Base-by-base conservation (phyloP, 2,329 filamentous ascomycete genomes). In the Lomentospora prolificans region DNA sequence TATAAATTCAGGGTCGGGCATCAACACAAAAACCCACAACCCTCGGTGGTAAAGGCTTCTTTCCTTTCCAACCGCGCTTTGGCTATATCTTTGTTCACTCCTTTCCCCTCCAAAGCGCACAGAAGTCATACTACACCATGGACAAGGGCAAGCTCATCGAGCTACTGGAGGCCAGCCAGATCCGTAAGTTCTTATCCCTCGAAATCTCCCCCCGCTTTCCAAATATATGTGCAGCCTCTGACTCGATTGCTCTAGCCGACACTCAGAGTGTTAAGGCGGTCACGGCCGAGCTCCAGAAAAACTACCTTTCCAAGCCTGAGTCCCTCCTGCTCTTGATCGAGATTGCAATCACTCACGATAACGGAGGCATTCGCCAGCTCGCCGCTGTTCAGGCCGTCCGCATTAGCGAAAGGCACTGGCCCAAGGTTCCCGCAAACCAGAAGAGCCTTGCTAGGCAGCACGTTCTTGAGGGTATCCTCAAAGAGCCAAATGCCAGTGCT, bases 371-470 rank as follows among this genome's bases (percentile, higher is more conserved):
- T 56, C 87, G 90, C 66, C 94, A 97, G 77, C 81, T 95, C 61
- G 90, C 94, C 55, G 89, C 91, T 55, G 90, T 97, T 61, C 91
- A 97, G 78, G 87, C 88, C 28, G 79, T 90, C 59, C 86, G 90
- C 65, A 79, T 95, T 50, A 87, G 94, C 39, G 72, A 79, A 62
- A 95, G 89, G 76, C 91, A 95, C 75, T 99, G 94, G 94, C 74
- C 82, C 58, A 78, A 81, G 59, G 79, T 95, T 10, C 74, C 85
- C 36, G 79, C 79, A 56, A 81, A 84, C 60, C 85, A 96, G 75
- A 95, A 95, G 75, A 78, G 82, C 57, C 78, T 86, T 60, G 86
- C 95, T 53, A 85, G 91, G 61, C 83, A 89, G 65, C 86, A 91
- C 70, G 80, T 99, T 31, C 82, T 97, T 57, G 84, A 95, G 65